Evolutionary conservation across 139 green algal genomes (phyloP).

Genomic region (Micractinium sp.): DNA sequence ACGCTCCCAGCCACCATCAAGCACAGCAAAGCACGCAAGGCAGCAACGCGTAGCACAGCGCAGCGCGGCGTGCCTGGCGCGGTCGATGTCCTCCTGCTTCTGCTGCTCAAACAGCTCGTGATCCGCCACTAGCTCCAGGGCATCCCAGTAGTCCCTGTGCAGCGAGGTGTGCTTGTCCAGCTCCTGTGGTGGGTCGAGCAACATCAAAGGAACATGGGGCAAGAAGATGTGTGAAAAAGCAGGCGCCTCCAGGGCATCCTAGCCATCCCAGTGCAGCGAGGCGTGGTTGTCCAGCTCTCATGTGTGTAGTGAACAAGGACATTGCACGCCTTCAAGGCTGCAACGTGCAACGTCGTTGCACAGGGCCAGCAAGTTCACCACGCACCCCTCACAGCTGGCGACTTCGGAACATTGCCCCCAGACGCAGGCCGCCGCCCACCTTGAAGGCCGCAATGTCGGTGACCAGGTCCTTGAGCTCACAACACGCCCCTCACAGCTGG

Average conservation of each 20-base stretch:
- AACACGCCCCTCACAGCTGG: not conserved
- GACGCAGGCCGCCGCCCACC: not conserved
- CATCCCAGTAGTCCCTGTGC: slow-evolving; percentile 73
- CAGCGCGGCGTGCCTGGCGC: slow-evolving; percentile 32
- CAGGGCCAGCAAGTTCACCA: no score
- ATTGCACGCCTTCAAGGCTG: no score
- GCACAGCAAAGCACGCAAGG: no score
- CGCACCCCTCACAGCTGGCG: no score
- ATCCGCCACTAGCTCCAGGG: slow-evolving; percentile 60
- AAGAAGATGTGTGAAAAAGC: not conserved
- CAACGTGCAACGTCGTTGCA: no score
- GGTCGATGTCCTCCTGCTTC: slow-evolving; percentile 58
- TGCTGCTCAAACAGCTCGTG: slow-evolving; percentile 46
- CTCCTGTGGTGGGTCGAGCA: slow-evolving; percentile 46
- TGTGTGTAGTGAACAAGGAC: no score
- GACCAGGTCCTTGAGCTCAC: not conserved
- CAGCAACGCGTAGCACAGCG: no score
- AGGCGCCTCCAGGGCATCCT: not conserved
- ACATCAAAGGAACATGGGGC: not conserved
- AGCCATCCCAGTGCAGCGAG: not conserved
- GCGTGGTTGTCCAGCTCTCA: not conserved
- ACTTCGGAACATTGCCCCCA: no score
- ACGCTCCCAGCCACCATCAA: no score
- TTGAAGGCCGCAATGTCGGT: slow-evolving; percentile 25
- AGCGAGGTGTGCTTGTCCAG: slow-evolving; percentile 73